These are phyloP conservation scores for Globisporangium solare DNA, from an alignment of 352 stramenopile species.

Conservation along the genomic window DNA sequence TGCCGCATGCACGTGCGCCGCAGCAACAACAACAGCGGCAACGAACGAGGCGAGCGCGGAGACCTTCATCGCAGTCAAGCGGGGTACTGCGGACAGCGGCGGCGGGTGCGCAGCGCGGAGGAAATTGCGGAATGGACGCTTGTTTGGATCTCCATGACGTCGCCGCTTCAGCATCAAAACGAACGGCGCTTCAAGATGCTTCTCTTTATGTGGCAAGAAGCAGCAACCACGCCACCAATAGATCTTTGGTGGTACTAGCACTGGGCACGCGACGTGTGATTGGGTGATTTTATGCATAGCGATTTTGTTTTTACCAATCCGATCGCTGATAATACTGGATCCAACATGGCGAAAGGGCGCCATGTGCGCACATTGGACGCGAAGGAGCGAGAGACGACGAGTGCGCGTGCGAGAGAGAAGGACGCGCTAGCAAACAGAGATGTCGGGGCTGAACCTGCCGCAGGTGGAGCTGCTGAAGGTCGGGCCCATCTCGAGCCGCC, in stretches of 20 bases:
- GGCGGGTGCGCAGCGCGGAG: background rate
- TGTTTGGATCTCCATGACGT: background rate
- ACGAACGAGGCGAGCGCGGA: conserved; percentile 14
- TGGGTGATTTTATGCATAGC: background rate
- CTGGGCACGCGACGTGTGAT: background rate
- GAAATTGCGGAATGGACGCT: background rate
- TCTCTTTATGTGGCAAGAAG: background rate
- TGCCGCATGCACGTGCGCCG: background rate
- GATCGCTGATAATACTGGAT: background rate
- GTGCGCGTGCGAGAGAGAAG: background rate
- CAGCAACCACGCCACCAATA: background rate
- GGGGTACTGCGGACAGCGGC: background rate
- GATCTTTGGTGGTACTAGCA: background rate
- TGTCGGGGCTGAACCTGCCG: conserved; percentile 51
- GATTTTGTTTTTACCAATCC: background rate
- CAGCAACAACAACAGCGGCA: background rate
- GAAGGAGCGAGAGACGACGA: background rate
- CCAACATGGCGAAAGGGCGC: background rate
- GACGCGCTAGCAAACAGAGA: conserved; percentile 2
- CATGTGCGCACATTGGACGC: background rate
- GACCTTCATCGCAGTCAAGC: conserved; percentile 5
- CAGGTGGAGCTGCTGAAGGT: conserved; percentile 80
- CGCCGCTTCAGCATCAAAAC: background rate
- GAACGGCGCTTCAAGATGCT: background rate
- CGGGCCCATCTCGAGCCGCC: conserved; percentile 62